Base-by-base conservation (phyloP, 202 grass and related monocot genomes). In the Zizania palustris region DNA sequence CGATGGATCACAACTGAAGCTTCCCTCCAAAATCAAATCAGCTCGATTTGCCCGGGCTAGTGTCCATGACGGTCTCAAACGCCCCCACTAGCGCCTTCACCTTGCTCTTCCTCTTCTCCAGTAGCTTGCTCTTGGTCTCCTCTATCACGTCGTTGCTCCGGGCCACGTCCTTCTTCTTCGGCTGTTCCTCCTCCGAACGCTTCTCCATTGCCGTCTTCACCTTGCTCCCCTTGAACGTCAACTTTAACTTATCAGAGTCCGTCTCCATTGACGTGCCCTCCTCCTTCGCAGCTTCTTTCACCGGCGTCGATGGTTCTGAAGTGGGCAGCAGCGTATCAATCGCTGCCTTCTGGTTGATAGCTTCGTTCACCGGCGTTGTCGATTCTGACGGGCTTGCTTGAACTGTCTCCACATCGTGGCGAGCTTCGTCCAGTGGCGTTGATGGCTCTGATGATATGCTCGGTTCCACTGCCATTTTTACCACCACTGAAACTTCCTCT, bases 61-160 rank as follows among this genome's bases (percentile, higher is more conserved):
- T 62, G 43, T 82, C 83, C 82, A 97, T 97, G 67, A 97, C 89
- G 20, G 80, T 86, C 85, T 97, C 94, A 13, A 97, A 97, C 33
- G 94, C 94, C 5, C 94, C 94, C 7, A 93, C 94, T 63, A 97
- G 79, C 18, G 94, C 94, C 60, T 51, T 41, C 75, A 97, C 94
- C 75, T 94, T 97, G 91, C 88, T 94, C 86, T 85, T 94, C 80
- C 57, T 92, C 91, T 86, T 93, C 89, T 86, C 82, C 87, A 93
- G 62, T 42, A 97, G 86, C 80, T 88, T 90, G 74, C 79, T 90
- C 79, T 88, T 90, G 39, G 94, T 69, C 82, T 93, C 87, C 81
- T 97, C 91, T 34, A 94, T 85, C 82, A 97, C 85, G 67, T 97
- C 94, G 43, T 97, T 97, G 82, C 85, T 97, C 51, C 76, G 67